These are phyloP conservation scores for Venturia effusa DNA, from an alignment of 2,329 filamentous ascomycete genomes.

Conservation along the genomic window DNA sequence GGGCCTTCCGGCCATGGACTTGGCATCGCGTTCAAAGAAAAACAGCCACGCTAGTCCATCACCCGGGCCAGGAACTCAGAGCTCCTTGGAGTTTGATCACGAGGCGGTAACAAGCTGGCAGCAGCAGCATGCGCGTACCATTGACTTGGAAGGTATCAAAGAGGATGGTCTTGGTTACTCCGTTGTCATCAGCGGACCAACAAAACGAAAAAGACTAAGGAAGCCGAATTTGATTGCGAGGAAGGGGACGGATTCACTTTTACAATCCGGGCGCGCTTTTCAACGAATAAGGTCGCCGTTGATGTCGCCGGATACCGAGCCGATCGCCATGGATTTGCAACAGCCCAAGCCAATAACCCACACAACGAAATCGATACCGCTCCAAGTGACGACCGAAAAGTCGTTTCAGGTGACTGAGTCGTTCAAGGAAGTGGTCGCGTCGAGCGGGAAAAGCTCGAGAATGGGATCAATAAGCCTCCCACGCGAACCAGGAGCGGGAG, in stretches of 20 bases:
- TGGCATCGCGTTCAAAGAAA: neutral
- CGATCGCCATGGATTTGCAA: neutral
- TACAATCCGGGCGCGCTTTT: neutral
- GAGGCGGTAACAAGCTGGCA: neutral
- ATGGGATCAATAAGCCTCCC: neutral
- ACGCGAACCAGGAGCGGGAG: neutral
- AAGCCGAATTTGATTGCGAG: neutral
- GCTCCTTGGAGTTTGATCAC: neutral
- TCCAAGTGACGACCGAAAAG: neutral
- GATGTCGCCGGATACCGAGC: neutral
- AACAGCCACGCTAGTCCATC: neutral
- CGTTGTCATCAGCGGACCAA: constrained; percentile 9
- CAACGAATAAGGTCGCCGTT: neutral
- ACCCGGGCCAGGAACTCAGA: neutral
- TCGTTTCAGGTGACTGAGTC: neutral
- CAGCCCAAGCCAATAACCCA: neutral
- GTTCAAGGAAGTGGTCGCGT: neutral
- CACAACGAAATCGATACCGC: neutral
- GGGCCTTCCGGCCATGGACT: neutral
- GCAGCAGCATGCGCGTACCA: neutral
- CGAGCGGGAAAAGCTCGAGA: neutral
- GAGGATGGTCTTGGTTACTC: constrained; percentile 9
- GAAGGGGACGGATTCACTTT: neutral
- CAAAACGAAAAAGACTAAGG: neutral
- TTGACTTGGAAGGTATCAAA: constrained; percentile 10